Evolutionary conservation across 2,329 filamentous ascomycete genomes (phyloP).

Genomic region (Cladosporium colombiae): DNA sequence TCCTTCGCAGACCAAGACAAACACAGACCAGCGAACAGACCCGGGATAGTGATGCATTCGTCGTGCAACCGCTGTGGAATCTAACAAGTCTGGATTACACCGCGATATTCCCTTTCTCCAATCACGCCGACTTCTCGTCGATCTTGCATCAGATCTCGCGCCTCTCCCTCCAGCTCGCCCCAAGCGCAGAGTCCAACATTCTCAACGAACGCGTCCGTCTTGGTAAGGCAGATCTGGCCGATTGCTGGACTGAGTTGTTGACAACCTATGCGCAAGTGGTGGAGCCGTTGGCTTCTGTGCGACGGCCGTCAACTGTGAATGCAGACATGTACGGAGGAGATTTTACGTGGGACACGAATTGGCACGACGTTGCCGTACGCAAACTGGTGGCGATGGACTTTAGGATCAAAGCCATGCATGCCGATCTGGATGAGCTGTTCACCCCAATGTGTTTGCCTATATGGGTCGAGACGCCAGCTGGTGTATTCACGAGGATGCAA

Average conservation of each 20-base stretch:
- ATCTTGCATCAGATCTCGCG: conserved; percentile 30
- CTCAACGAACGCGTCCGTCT: conserved; percentile 41
- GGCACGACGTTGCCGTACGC: neutral
- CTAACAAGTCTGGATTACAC: conserved; percentile 37
- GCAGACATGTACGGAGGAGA: neutral
- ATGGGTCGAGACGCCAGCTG: conserved; percentile 31
- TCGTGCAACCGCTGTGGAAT: conserved; percentile 26
- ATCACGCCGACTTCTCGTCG: conserved; percentile 30
- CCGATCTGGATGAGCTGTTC: conserved; percentile 33
- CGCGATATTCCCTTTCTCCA: conserved; percentile 38
- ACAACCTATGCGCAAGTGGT: conserved; percentile 27
- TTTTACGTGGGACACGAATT: conserved; percentile 5
- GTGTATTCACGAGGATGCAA: conserved; percentile 23
- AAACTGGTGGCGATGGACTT: conserved; percentile 24
- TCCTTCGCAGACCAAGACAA: conserved; percentile 20
- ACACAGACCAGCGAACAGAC: neutral
- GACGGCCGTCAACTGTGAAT: neutral
- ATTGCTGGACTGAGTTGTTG: conserved; percentile 41
- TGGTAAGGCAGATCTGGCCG: conserved; percentile 44
- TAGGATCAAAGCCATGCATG: conserved; percentile 25
- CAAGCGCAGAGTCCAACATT: conserved; percentile 42
- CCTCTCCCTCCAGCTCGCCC: conserved; percentile 46
- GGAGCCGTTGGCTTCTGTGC: conserved; percentile 19
- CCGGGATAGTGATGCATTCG: neutral
- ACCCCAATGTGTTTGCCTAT: conserved; percentile 32